These are phyloP conservation scores for Megacollybia marginata DNA, from an alignment of 768 basidiomycete species.

Conservation along the genomic window DNA sequence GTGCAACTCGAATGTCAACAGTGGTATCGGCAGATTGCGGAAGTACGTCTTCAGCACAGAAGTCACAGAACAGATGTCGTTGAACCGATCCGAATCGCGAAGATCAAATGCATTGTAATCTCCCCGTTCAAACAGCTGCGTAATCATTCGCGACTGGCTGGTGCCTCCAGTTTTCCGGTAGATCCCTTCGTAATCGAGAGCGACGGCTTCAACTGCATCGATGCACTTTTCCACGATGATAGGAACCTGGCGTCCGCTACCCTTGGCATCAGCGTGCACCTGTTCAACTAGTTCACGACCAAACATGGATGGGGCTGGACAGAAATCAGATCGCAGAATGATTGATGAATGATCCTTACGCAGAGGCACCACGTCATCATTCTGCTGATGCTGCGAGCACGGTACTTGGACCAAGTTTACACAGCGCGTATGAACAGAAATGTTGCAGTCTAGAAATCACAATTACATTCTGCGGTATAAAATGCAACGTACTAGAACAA, in stretches of 20 bases:
- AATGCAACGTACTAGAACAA: slow-evolving; percentile 66
- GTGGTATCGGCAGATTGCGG: slow-evolving; percentile 83
- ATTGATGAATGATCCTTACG: slow-evolving; percentile 23
- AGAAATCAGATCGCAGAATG: slow-evolving; percentile 4
- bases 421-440: slow-evolving; percentile 86
- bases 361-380: slow-evolving; percentile 19
- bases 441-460: slow-evolving; percentile 57
- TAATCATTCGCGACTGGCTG: slow-evolving; percentile 87
- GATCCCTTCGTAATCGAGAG: slow-evolving; percentile 80
- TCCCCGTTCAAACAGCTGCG: slow-evolving; percentile 89
- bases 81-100: slow-evolving; percentile 80
- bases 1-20: slow-evolving; percentile 87
- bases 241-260: slow-evolving; percentile 62
- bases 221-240: slow-evolving; percentile 95
- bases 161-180: slow-evolving; percentile 97
- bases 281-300: slow-evolving; percentile 86
- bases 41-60: slow-evolving; percentile 97
- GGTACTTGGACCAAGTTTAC: slow-evolving; percentile 53
- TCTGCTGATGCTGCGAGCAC: slow-evolving; percentile 51
- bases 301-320: slow-evolving; percentile 81
- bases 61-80: slow-evolving; percentile 95
- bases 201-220: slow-evolving; percentile 80
- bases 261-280: slow-evolving; percentile 56
- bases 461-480: slow-evolving; percentile 1
- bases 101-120: slow-evolving; percentile 88